Percentiles rank a stretch among this genome's conserved stretches.
phyloP scores from a whole-genome alignment of 176 grass and related monocot genomes.

The Carex myosuroides region DNA sequence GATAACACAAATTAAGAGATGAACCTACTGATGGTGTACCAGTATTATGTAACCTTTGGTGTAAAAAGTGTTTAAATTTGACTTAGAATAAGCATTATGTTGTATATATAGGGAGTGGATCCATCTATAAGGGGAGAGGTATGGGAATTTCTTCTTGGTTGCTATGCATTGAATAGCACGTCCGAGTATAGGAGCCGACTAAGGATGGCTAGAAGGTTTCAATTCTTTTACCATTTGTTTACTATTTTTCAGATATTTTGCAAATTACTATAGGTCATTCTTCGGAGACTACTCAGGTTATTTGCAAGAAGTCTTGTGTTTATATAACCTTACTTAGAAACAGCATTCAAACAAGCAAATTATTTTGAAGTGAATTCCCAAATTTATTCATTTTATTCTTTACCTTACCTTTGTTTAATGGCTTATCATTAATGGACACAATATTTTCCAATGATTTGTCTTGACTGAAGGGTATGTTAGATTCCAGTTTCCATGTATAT shows the following conservation, averaged over 20 bases:
- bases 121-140: constrained; percentile 83
- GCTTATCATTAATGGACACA: background rate
- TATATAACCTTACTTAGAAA: background rate
- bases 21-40: background rate
- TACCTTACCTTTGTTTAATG: background rate
- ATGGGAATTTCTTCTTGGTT: constrained; percentile 99
- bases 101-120: constrained; percentile 66
- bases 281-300: background rate
- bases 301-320: background rate
- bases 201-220: constrained; percentile 80
- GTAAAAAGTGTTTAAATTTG: background rate
- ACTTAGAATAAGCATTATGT: background rate
- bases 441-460: background rate
- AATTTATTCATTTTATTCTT: background rate
- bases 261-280: background rate
- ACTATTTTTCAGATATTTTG: background rate
- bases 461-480: background rate
- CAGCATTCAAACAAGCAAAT: background rate
- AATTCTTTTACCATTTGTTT: constrained; percentile 15
- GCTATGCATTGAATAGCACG: constrained; percentile 79
- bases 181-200: constrained; percentile 57
- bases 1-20: background rate
- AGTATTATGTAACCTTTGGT: background rate
- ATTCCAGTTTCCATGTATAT: background rate
- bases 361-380: background rate